These are phyloP conservation scores for Raddia distichophylla DNA, from an alignment of 176 grass and related monocot genomes.

Conservation along the genomic window DNA sequence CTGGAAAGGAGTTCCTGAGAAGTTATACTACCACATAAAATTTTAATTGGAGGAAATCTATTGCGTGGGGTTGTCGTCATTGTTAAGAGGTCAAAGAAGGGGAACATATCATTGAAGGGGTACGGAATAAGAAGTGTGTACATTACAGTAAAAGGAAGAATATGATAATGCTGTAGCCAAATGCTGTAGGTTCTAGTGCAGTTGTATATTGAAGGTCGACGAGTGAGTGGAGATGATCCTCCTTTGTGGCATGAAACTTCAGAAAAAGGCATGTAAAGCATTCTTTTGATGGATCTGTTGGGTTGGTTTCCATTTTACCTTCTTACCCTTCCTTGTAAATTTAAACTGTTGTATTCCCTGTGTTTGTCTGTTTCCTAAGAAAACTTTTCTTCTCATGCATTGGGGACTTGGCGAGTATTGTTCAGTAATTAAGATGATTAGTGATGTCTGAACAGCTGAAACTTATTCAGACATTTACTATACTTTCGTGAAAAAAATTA, in stretches of 20 bases:
- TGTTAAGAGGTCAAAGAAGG: not conserved
- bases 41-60: not conserved
- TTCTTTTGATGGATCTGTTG: not conserved
- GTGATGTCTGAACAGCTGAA: not conserved
- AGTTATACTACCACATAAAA: not conserved
- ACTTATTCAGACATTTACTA: not conserved
- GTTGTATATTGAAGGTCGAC: not conserved
- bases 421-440: not conserved
- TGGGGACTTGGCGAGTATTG: not conserved
- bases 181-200: not conserved
- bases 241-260: not conserved
- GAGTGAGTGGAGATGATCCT: not conserved
- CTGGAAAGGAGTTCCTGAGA: not conserved
- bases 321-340: not conserved
- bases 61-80: not conserved
- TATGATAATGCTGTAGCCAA: not conserved
- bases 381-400: not conserved
- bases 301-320: not conserved
- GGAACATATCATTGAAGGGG: too few relatives aligned
- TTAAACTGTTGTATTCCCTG: not conserved
- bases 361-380: not conserved
- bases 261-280: not conserved
- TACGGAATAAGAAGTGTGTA: not conserved
- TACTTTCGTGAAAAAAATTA: too few relatives aligned
- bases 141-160: not conserved